Evolutionary conservation across 805 yeast species (phyloP).

Genomic region (Nakazawaea ernobii): DNA sequence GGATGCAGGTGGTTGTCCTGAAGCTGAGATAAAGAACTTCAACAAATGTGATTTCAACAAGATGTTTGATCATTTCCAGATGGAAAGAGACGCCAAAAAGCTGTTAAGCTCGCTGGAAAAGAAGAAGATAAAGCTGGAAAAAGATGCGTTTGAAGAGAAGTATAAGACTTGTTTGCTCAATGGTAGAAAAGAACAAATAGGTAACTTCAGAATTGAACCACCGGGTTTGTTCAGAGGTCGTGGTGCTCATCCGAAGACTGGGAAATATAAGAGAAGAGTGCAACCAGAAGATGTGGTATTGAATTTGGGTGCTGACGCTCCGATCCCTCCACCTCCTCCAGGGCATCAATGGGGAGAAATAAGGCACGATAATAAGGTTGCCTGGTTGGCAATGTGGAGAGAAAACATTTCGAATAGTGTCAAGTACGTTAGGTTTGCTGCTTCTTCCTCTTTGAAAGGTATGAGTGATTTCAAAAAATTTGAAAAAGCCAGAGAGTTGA

Average conservation of each 20-base stretch:
- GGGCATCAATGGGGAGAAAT: slow-evolving; percentile 92
- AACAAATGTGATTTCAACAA: slow-evolving; percentile 70
- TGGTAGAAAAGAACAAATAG: slow-evolving; percentile 88
- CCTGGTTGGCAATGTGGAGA: slow-evolving; percentile 97
- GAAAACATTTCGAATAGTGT: slow-evolving; percentile 81
- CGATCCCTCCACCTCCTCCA: slow-evolving; percentile 74
- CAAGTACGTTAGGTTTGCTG: slow-evolving; percentile 89
- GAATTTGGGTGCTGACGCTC: slow-evolving; percentile 68
- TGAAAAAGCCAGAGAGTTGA: slow-evolving; percentile 86
- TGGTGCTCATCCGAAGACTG: slow-evolving; percentile 96
- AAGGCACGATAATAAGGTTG: slow-evolving; percentile 80
- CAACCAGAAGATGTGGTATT: slow-evolving; percentile 84
- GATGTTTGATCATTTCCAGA: slow-evolving; percentile 69
- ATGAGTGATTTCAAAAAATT: slow-evolving; percentile 86
- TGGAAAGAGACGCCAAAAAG: slow-evolving; percentile 66
- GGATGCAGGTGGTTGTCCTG: slow-evolving; percentile 61
- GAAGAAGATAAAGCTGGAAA: slow-evolving; percentile 64
- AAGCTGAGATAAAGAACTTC: slow-evolving; percentile 48
- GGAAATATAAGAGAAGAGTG: slow-evolving; percentile 82
- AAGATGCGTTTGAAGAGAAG: slow-evolving; percentile 72
- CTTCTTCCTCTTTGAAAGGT: slow-evolving; percentile 86
- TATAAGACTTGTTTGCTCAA: slow-evolving; percentile 75
- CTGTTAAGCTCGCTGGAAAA: slow-evolving; percentile 66
- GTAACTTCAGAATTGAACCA: slow-evolving; percentile 92
- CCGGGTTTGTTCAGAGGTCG: slow-evolving; percentile 96